Base-by-base conservation (phyloP, 306 rosid genomes). In the Biancaea sappan region DNA sequence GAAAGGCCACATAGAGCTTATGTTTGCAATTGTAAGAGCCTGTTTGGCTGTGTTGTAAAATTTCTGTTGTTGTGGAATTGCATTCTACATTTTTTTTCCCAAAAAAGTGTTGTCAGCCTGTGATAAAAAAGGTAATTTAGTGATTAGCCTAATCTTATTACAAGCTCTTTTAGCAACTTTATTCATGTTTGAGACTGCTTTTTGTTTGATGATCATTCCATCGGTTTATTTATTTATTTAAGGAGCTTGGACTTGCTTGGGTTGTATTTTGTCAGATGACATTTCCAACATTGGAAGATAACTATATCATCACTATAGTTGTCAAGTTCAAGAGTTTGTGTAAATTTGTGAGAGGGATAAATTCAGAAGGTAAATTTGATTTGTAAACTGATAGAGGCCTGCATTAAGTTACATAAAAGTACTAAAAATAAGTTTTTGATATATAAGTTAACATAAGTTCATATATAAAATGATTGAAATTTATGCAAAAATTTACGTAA, bases 1-100 rank as follows among this genome's bases (percentile, higher is more conserved):
- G 99, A 79, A 29, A 80, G 13, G 96, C 88, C 13, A 59, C 80
- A 66, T 90, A 90, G 78, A 83, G 63, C 22, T 38, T 15, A 40
- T 31, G 18, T 26, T 66, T 69, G 51, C 65, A 66, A 44, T 47
- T 48, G 40, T 22, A 56, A 54, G 74, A 8, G 53, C 53, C 53
- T n/a, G 6, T 4, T 47, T 47, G 6, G 22, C n/a, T 13, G 16
- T 59, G 22, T 58, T 58, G 40, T 59, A 47, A 47, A 15, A 47
- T 47, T 47, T 16, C 48, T 43, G 18, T 11, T 15, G 1, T n/a
- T 15, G 6, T 4, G 2, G 12, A 57, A 26, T 14, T 14, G 63
- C 32, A 22, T 53, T 26, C 21, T 2, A 57, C 14, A 14, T 57
- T 56, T 57, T 2, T 2, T 0, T 8, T 2, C 21, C 15, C 22